Evolutionary conservation across 768 basidiomycete species (phyloP).

Genomic region (Hemileccinum impolitum): DNA sequence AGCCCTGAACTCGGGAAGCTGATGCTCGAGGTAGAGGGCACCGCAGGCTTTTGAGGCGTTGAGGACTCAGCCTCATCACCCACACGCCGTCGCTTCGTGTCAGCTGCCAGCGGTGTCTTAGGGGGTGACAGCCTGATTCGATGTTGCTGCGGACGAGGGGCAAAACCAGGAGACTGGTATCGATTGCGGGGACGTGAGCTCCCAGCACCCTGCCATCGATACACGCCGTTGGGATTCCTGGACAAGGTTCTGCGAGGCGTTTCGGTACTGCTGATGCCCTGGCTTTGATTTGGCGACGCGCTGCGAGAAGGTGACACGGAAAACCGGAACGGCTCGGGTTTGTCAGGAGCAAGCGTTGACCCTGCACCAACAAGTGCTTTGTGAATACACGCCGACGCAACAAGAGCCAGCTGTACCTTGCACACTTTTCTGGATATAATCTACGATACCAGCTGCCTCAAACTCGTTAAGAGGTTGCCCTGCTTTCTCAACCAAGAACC

Average conservation of each 20-base stretch:
- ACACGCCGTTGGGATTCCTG: slow-evolving; percentile 72
- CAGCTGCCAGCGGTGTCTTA: slow-evolving; percentile 37
- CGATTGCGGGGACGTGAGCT: slow-evolving; percentile 69
- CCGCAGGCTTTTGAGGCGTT: slow-evolving; percentile 31
- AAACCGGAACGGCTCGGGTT: slow-evolving; percentile 61
- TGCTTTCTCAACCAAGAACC: slow-evolving; percentile 46
- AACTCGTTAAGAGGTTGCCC: slow-evolving; percentile 48
- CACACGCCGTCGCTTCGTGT: slow-evolving; percentile 62
- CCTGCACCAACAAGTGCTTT: slow-evolving; percentile 17
- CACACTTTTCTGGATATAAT: slow-evolving; percentile 51
- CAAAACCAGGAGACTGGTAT: slow-evolving; percentile 72
- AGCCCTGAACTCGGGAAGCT: slow-evolving; percentile 23
- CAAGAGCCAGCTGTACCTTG: slow-evolving; percentile 35
- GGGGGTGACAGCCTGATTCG: slow-evolving; percentile 42
- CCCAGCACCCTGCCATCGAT: slow-evolving; percentile 74
- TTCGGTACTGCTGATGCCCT: slow-evolving; percentile 16
- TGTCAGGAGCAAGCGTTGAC: slow-evolving; percentile 30
- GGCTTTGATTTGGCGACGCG: slow-evolving; percentile 21
- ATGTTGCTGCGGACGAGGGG: slow-evolving; percentile 46
- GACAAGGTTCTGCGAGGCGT: slow-evolving; percentile 52
- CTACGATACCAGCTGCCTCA: slow-evolving; percentile 53
- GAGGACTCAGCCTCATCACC: slow-evolving; percentile 42
- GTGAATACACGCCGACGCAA: slow-evolving; percentile 15
- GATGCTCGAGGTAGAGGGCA: slow-evolving; percentile 27
- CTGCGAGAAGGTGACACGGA: slow-evolving; percentile 38